phyloP scores from a whole-genome alignment of 805 yeast species.

The Myxozyma neglecta region DNA sequence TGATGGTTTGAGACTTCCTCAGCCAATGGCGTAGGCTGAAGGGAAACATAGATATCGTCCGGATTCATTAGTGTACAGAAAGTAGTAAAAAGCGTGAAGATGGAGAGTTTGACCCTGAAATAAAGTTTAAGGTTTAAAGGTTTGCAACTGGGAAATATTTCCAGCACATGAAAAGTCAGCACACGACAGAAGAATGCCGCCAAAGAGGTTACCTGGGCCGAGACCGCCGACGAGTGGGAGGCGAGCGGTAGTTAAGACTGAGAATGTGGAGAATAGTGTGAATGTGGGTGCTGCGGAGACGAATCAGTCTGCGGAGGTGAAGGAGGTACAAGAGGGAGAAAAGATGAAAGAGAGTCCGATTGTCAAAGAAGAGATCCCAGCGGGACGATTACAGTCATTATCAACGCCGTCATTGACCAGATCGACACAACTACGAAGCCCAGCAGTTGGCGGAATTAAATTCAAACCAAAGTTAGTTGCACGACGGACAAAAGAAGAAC shows the following conservation, averaged over 20 bases:
- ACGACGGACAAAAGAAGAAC: slow-evolving; percentile 63
- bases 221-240: neutral
- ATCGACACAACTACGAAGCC: neutral
- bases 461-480: slow-evolving; percentile 84
- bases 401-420: neutral
- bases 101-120: neutral
- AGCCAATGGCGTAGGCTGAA: slow-evolving; percentile 11
- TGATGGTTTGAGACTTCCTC: neutral
- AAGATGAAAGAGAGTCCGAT: too few relatives aligned
- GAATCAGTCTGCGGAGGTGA: neutral
- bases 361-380: neutral
- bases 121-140: neutral
- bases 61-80: neutral
- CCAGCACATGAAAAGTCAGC: neutral
- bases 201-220: slow-evolving; percentile 3
- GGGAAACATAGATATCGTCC: slow-evolving; percentile 5
- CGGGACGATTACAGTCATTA: slow-evolving; percentile 4
- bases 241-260: neutral
- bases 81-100: neutral
- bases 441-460: slow-evolving; percentile 41
- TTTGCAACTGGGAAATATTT: neutral
- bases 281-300: neutral
- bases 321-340: too few relatives aligned
- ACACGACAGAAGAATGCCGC: slow-evolving; percentile 2
- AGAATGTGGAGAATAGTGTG: neutral